These are phyloP conservation scores for Trichoderma oligosporum DNA, from an alignment of 2,329 filamentous ascomycete species.

Conservation along the genomic window DNA sequence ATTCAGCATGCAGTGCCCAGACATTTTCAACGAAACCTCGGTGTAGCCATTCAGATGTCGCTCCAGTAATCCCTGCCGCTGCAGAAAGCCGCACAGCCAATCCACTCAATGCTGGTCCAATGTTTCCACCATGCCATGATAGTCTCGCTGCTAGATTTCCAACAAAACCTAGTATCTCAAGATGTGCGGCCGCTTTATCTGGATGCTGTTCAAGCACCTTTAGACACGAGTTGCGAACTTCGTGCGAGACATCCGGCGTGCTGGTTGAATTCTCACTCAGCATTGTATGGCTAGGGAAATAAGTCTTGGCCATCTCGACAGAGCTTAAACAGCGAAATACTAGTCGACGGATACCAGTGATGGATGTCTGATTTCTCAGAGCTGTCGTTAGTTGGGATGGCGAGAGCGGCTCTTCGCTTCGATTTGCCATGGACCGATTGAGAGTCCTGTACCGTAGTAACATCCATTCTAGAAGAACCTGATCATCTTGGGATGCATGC, in stretches of 20 bases:
- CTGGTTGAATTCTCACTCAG: not conserved
- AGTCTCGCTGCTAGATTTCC: constrained; percentile 40
- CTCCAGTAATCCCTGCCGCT: constrained; percentile 25
- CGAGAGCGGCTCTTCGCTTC: constrained; percentile 1
- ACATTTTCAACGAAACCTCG: constrained; percentile 23
- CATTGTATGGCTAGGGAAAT: constrained; percentile 10
- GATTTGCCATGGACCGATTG: constrained; percentile 15
- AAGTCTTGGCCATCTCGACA: constrained; percentile 24
- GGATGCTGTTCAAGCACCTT: constrained; percentile 21
- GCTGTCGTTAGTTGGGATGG: constrained; percentile 22
- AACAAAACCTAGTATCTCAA: constrained; percentile 35
- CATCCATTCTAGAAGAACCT: constrained; percentile 37
- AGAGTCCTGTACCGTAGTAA: constrained; percentile 27
- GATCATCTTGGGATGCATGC: constrained; percentile 29
- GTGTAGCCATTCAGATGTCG: constrained; percentile 27
- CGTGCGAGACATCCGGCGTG: constrained; percentile 21
- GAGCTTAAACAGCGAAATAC: constrained; percentile 29
- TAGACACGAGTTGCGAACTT: constrained; percentile 27
- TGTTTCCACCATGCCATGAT: constrained; percentile 22
- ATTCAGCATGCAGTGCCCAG: constrained; percentile 20
- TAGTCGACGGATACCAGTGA: constrained; percentile 32
- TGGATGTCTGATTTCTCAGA: constrained; percentile 26
- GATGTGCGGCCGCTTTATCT: constrained; percentile 3
- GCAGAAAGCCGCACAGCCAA: constrained; percentile 33
- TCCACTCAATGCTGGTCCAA: constrained; percentile 31